Conservation (phyloP, 2,329 filamentous ascomycete genomes). For the Coccinonectria pachysandricola region DNA sequence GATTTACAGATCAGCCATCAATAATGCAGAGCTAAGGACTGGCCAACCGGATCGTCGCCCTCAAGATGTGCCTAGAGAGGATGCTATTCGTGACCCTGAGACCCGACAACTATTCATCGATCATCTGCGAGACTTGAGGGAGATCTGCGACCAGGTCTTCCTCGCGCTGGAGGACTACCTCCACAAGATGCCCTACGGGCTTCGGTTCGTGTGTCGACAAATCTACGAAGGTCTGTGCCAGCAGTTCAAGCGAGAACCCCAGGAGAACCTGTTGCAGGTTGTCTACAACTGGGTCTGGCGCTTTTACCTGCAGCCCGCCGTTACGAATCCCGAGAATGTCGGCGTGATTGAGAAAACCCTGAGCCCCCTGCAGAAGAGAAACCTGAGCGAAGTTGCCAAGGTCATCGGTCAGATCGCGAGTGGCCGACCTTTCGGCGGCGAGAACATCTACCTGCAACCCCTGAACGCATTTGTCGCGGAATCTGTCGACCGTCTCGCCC, state of each 20-base stretch:
- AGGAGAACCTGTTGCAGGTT: constrained; percentile 67
- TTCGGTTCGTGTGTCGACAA: constrained; percentile 79
- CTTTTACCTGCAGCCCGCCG: constrained; percentile 81
- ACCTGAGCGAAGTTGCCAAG: constrained; percentile 81
- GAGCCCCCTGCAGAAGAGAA: constrained; percentile 85
- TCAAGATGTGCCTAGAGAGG: constrained; percentile 77
- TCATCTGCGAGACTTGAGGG: constrained; percentile 83
- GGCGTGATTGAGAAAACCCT: constrained; percentile 85
- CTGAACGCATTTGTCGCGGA: constrained; percentile 86
- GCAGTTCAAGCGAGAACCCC: constrained; percentile 72
- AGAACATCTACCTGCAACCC: constrained; percentile 92
- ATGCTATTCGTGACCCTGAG: constrained; percentile 92
- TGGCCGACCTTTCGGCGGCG: constrained; percentile 83
- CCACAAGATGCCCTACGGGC: constrained; percentile 83
- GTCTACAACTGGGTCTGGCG: constrained; percentile 91
- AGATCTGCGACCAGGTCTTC: constrained; percentile 90
- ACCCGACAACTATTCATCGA: constrained; percentile 89
- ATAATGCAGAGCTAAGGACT: constrained; percentile 92
- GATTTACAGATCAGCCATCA: constrained; percentile 91
- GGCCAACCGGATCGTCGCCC: constrained; percentile 72
- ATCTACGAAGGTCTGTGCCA: constrained; percentile 69
- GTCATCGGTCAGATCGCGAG: constrained; percentile 80
- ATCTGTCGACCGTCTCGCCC: constrained; percentile 67
- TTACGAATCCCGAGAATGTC: constrained; percentile 83
- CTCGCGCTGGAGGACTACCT: constrained; percentile 69